These are phyloP conservation scores for Solanum rostratum DNA, from an alignment of 257 asterid species.

Conservation along the genomic window DNA sequence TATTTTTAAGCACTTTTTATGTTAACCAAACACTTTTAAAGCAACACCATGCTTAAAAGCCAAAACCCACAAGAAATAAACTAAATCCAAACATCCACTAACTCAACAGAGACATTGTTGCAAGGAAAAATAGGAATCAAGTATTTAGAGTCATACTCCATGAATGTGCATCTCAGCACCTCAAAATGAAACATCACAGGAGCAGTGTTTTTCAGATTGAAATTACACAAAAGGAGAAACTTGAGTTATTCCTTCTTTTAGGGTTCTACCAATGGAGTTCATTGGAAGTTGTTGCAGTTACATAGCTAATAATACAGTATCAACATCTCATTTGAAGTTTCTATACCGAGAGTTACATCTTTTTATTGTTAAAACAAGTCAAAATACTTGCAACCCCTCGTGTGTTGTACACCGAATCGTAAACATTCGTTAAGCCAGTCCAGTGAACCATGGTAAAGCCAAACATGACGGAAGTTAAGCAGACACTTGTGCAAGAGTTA, in stretches of 20 bases:
- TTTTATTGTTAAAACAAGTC: conserved; percentile 9
- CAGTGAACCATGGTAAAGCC: neutral
- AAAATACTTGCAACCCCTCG: neutral
- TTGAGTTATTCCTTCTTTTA: neutral
- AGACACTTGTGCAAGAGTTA: neutral
- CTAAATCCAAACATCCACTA: too few relatives aligned
- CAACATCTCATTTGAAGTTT: neutral
- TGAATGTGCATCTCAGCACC: neutral
- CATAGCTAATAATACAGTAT: neutral
- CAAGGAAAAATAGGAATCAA: neutral
- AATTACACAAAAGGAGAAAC: neutral
- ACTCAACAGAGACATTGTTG: neutral
- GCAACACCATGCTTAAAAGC: too few relatives aligned
- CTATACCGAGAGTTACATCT: conserved; percentile 7
- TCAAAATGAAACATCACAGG: neutral
- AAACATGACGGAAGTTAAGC: neutral
- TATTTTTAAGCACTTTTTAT: too few relatives aligned
- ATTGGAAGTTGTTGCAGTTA: neutral
- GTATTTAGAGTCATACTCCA: neutral
- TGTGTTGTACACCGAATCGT: neutral
- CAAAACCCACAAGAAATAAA: too few relatives aligned
- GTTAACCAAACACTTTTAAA: too few relatives aligned
- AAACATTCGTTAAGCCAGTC: neutral
- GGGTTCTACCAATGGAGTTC: neutral
- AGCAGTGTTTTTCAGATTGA: neutral